Base-by-base conservation (phyloP, 768 basidiomycete species). In the Daedaleopsis sinensis region DNA sequence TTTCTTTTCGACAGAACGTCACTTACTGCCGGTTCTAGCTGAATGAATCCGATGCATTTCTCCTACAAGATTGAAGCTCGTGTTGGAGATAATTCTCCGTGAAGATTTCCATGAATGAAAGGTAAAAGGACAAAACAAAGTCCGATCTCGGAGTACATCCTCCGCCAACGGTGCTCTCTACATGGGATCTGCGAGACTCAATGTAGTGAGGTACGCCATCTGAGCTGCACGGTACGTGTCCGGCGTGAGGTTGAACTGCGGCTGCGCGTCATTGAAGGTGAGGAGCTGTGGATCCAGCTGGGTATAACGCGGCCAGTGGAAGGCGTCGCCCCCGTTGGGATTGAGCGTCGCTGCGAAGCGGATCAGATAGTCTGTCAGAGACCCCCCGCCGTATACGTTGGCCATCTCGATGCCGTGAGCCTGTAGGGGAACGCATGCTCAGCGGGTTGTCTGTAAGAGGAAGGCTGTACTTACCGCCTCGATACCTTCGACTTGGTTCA, bases 261-360 rank as follows among this genome's bases (percentile, higher is more conserved):
- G 27, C 27, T 32, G 13, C 23, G 49, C 64, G 51, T 71, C 66
- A 16, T 56, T 52, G 55, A 67, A 62, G 16, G 67, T 60, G 32
- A 67, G 49, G n/a, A 60, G 43, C 54, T 59, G 48, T 5, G 65
- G 66, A 13, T 46, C 48, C 27, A 56, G 38, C 7, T 44, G 35
- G 35, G 63, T 52, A 54, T 70, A 72, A 32, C 63, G 46, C 5
- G 71, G 71, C 71, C 71, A 72, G 3, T 44, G 47, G 13, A 62
- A 44, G 15, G 55, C 58, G 9, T 62, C 52, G 19, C 60, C 52
- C 1, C 67, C 67, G 55, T 74, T 74, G 49, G 73, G 73, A 54
- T 74, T 63, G 44, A 71, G 66, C 36, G 63, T 55, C 57, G 68
- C 71, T n/a, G 63, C 65, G 61, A 74, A 74, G 64, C 68, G 63